Evolutionary conservation across 768 basidiomycete species (phyloP), one percentile per base, ranked within the genome.

Genomic region (Pholiota microspora): DNA sequence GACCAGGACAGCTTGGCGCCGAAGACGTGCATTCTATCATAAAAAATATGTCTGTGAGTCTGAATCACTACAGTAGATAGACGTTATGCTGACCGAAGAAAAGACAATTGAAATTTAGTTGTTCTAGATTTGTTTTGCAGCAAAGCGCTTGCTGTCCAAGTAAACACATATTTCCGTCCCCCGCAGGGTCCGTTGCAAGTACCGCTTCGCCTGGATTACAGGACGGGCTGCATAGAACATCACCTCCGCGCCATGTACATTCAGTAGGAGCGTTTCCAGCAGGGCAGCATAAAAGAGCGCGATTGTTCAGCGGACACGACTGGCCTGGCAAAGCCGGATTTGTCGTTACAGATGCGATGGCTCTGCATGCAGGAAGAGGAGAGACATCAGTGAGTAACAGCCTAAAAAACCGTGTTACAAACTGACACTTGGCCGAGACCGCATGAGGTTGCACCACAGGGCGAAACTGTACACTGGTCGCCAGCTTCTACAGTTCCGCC

Each of bases 381-480:
- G n/a, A 15, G 18, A n/a, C n/a, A n/a, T n/a, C n/a, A n/a, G n/a
- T n/a, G n/a, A n/a, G n/a, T n/a, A n/a, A n/a, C n/a, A n/a, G n/a
- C n/a, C n/a, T n/a, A n/a, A n/a, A n/a, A n/a, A n/a, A n/a, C n/a
- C n/a, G n/a, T n/a, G n/a, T n/a, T n/a, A n/a, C n/a, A 12, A 23
- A 47, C 46, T 29, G 7, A 47, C 46, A 47, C 46, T 47, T 47
- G 46, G 15, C 46, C 46, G 9, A 47, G 46, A 10, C 46, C 46
- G 25, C 46, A 47, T 2, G 46, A 47, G 7, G 31, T 29, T n/a
- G 46, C 18, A 6, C 46, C 46, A 31, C 46, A 47, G 8, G 46
- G 24, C 12, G 46, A 47, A 4, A 47, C 46, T n/a, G 50, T 47
- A 44, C 16, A 46, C 29, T 61, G 55, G 28, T 61, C 60, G 25